phyloP scores from a whole-genome alignment of 306 rosid species.

The Gastrolobium villosum region DNA sequence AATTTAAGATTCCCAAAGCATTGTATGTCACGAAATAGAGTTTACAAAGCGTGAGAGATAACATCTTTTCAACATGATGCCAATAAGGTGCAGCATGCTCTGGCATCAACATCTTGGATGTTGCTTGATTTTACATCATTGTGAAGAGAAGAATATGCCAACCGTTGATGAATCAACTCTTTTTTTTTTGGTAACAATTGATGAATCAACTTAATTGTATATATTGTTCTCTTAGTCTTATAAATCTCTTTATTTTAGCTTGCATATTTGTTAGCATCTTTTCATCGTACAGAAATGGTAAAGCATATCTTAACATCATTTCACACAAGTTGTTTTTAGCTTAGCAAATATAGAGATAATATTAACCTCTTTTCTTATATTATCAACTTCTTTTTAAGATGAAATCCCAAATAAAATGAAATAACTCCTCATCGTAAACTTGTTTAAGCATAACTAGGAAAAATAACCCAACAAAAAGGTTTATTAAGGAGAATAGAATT shows the following conservation, averaged over 20 bases:
- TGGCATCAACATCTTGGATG: not conserved
- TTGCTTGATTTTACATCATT: too few relatives aligned
- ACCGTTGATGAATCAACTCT: too few relatives aligned
- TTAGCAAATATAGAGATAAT: too few relatives aligned
- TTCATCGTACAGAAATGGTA: too few relatives aligned
- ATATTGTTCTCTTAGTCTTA: too few relatives aligned
- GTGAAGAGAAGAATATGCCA: too few relatives aligned
- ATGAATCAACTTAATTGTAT: too few relatives aligned
- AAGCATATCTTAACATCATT: too few relatives aligned
- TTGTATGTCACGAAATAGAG: not conserved
- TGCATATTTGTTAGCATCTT: too few relatives aligned
- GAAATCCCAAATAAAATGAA: not conserved
- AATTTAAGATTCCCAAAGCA: not conserved
- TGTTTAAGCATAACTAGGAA: not conserved
- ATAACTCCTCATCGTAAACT: not conserved
- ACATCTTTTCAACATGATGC: conserved; percentile 2
- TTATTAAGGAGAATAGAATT: not conserved
- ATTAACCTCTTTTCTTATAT: not conserved
- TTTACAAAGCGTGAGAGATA: not conserved
- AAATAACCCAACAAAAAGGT: not conserved
- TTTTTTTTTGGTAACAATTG: too few relatives aligned
- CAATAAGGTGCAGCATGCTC: not conserved
- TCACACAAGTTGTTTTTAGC: too few relatives aligned
- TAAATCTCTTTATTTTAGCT: too few relatives aligned
- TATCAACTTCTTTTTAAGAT: not conserved